phyloP scores from a whole-genome alignment of 2,329 filamentous ascomycete species.

The Aspergillus flavus region DNA sequence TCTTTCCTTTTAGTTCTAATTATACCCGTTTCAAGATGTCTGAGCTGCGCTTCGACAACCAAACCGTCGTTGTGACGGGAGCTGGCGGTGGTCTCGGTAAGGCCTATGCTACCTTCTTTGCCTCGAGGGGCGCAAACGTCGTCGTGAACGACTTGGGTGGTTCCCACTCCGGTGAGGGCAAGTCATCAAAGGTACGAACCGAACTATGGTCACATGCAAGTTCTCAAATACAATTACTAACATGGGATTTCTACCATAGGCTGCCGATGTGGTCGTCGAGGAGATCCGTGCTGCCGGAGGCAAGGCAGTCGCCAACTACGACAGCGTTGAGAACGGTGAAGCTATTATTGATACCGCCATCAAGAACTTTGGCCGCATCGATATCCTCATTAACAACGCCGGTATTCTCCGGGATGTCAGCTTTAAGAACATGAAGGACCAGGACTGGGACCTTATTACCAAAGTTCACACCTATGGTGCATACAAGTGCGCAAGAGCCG shows the following conservation, averaged over 20 bases:
- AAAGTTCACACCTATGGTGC: constrained; percentile 89
- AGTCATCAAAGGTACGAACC: constrained; percentile 72
- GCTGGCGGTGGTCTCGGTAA: constrained; percentile 81
- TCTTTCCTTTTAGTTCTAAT: constrained; percentile 9
- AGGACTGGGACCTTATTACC: constrained; percentile 95
- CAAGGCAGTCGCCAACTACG: constrained; percentile 97
- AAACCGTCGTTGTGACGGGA: constrained; percentile 86
- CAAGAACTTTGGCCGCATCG: constrained; percentile 67
- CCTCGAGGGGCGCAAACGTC: constrained; percentile 84
- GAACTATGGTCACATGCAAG: constrained; percentile 9
- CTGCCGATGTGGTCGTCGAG: constrained; percentile 52
- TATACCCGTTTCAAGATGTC: constrained; percentile 52
- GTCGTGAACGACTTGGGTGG: constrained; percentile 96
- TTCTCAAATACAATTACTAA: constrained; percentile 61
- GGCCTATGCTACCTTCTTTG: constrained; percentile 87
- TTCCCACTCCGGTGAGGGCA: constrained; percentile 90
- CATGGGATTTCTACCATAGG: constrained; percentile 56
- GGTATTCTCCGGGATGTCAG: constrained; percentile 92
- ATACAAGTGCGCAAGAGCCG: constrained; percentile 92
- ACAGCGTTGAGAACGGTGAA: constrained; percentile 80
- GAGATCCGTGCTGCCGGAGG: constrained; percentile 76
- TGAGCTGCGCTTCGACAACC: constrained; percentile 81
- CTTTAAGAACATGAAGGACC: constrained; percentile 98
- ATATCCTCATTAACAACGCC: constrained; percentile 96
- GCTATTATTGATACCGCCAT: constrained; percentile 75